Evolutionary conservation across 192 early-diverging fungal genomes (phyloP), one percentile per base, ranked within the genome.

Genomic region (Umbelopsis sp.): DNA sequence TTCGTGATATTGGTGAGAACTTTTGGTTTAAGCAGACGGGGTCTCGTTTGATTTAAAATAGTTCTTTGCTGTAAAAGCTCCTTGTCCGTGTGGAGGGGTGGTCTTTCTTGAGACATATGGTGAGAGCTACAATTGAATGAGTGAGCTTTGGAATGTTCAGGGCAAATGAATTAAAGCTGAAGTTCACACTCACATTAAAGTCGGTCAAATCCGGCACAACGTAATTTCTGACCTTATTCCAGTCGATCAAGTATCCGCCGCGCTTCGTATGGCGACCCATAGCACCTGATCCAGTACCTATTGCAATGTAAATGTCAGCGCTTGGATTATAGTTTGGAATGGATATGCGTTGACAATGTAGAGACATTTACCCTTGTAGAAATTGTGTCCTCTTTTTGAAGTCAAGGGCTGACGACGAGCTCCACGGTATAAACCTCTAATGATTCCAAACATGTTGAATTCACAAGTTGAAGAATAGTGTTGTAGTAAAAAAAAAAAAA

Each of bases 251-350:
- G 71, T 90, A 90, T 26, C 88, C 85, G 71, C 88, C 88, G 22
- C 77, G 77, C 73, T 83, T 89, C 32, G 85, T 89, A 31, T 89
- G 87, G 44, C 82, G 74, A 80, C 87, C 87, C 87, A 87, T 89
- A 34, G 87, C 78, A 77, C 87, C 87, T 34, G 82, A 78, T 29
- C 87, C 82, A 45, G 87, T 89, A 76, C 86, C 86, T 87, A 49
- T 34, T 24, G 34, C 20, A 24, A 31, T 20, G 9, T 8, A 34
- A 72, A 47, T 56, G n/a, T 41, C 45, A 26, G 20, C 21, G 26
- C 29, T 45, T 17, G 24, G 53, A 29, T 34, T 12, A 11, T 5
- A 47, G 44, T 5, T 29, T 0, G 4, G 6, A 49, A 7, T 25
- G 20, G 14, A 2, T 44, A 52, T 0, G n/a, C n/a, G n/a, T 4